Evolutionary conservation across 169 alveolate genomes (phyloP), one percentile per base, ranked within the genome.

Genomic region (Plasmodium sp.): DNA sequence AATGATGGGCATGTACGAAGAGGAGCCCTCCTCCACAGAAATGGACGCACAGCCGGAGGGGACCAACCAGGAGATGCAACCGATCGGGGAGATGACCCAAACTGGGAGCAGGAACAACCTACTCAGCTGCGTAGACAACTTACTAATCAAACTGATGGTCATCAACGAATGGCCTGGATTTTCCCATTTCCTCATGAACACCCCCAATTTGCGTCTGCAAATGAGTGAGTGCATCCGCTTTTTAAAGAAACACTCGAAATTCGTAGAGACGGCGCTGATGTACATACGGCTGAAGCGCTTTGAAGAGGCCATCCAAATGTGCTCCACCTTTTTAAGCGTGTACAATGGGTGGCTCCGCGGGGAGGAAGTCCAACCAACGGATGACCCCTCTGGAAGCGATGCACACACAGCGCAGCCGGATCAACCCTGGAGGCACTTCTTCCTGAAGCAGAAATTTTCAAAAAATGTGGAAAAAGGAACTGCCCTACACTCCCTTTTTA

Each of bases 271-370:
- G 7, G 72, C 72, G 45, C 43, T 80, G 16, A 41, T 90, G 51
- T 54, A 80, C n/a, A 80, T 90, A 90, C 67, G 94, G n/a, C 10
- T 80, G 14, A 39, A 81, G 16, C 54, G 33, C 1, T 90, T 58
- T 90, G 91, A 80, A 16, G 45, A 48, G 54, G 94, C 91, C 54
- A 80, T 90, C 34, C 77, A 90, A 18, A 80, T 90, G 83, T 90
- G 94, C 34, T 41, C 67, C n/a, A 39, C 36, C 34, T 80, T 90
- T 80, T 18, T 90, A 7, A 80, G n/a, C 36, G 77, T 45, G 2
- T 85, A 85, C 33, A 85, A 75, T 48, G 5, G 27, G 16, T 33
- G 43, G 45, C 39, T 67, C 12, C 45, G n/a, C 14, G 34, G 9
- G 16, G 80, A n/a, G 5, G 72, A 72, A 12, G 33, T 1, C 39